Percentiles rank a stretch among this genome's conserved stretches.
Conservation (phyloP, 495 filamentous ascomycete genomes). For the Annulohypoxylon nitens region DNA sequence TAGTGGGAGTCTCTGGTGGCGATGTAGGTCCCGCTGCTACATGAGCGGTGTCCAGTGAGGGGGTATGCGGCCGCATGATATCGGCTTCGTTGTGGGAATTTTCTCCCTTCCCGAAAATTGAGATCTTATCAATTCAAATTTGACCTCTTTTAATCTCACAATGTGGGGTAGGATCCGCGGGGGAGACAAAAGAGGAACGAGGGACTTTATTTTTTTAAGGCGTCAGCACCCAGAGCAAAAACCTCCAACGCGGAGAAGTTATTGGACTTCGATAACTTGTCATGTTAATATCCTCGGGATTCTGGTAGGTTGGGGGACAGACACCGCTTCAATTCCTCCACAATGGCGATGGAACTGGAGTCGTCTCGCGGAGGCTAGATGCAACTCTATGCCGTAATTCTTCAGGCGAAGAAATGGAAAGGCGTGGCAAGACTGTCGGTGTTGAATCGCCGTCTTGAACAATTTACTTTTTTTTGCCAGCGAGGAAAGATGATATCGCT, state of each 20-base stretch:
- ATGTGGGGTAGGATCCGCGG: constrained; percentile 58
- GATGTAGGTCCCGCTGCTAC: constrained; percentile 63
- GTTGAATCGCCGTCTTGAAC: constrained; percentile 30
- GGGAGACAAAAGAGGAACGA: constrained; percentile 47
- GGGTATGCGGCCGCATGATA: constrained; percentile 63
- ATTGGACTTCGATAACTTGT: constrained; percentile 65
- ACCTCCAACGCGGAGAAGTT: constrained; percentile 68
- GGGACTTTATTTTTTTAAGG: constrained; percentile 54
- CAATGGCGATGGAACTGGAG: constrained; percentile 48
- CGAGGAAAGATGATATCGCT: constrained; percentile 34
- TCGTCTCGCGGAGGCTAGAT: constrained; percentile 41
- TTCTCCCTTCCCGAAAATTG: constrained; percentile 48
- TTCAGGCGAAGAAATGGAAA: constrained; percentile 22
- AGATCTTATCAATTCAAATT: constrained; percentile 55
- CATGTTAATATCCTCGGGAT: constrained; percentile 65
- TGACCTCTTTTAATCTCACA: constrained; percentile 38
- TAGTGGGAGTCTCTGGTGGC: constrained; percentile 66
- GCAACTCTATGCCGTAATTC: constrained; percentile 36
- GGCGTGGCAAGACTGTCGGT: constrained; percentile 29
- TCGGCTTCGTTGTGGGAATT: constrained; percentile 43
- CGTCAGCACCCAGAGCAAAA: constrained; percentile 63
- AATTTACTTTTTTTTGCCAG: constrained; percentile 25
- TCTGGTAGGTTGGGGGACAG: constrained; percentile 49
- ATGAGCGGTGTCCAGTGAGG: constrained; percentile 60
- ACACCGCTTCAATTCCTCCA: constrained; percentile 59